Evolutionary conservation across 2,329 filamentous ascomycete genomes (phyloP).

Genomic region (Colletotrichum neosansevieriae): DNA sequence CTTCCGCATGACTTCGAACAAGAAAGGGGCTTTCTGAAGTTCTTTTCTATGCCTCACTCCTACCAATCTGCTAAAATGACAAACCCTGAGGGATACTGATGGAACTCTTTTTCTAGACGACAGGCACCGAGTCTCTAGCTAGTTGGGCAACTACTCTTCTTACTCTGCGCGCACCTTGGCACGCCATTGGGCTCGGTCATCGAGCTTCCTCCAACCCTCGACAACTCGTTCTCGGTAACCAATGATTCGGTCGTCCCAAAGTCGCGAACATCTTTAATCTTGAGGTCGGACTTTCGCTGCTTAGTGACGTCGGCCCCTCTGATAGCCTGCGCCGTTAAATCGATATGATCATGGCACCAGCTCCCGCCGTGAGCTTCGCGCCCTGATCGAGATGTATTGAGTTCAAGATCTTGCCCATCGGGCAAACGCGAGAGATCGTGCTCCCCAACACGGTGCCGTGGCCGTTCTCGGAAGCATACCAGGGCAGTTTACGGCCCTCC

Average conservation of each 20-base stretch:
- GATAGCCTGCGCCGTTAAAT: constrained; percentile 42
- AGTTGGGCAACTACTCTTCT: too few species aligned
- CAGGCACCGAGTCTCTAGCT: too few species aligned
- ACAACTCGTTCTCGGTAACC: constrained; percentile 43
- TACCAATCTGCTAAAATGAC: too few species aligned
- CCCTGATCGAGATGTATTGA: constrained; percentile 43
- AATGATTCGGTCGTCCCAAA: constrained; percentile 19
- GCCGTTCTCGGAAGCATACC: constrained; percentile 46
- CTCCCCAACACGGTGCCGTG: constrained; percentile 48
- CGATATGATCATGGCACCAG: constrained; percentile 9
- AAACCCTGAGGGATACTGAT: too few species aligned
- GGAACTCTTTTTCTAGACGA: too few species aligned
- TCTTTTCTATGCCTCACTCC: too few species aligned
- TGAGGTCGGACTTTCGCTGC: constrained; percentile 5
- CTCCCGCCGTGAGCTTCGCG: constrained; percentile 27
- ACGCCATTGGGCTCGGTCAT: background rate
- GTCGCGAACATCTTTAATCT: background rate
- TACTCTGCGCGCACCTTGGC: background rate
- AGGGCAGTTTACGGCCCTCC: constrained; percentile 42
- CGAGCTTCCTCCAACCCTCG: constrained; percentile 46
- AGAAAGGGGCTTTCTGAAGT: too few species aligned
- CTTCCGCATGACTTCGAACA: too few species aligned
- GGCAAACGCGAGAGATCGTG: constrained; percentile 44
- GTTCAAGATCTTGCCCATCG: constrained; percentile 44
- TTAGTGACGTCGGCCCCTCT: constrained; percentile 36